phyloP scores from a whole-genome alignment of 768 basidiomycete genomes.

The Termitomyces sp. region DNA sequence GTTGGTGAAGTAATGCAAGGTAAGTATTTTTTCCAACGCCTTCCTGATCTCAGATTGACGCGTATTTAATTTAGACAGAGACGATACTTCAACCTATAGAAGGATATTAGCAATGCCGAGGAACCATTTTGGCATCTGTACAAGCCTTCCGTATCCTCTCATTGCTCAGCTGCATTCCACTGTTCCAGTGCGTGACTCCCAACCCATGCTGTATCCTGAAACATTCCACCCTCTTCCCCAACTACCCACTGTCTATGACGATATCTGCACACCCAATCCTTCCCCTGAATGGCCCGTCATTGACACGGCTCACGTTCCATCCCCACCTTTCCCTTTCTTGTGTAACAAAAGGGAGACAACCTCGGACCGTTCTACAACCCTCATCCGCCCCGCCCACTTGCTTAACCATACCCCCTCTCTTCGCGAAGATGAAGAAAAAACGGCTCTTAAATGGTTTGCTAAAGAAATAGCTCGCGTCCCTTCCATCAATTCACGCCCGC shows the following conservation, averaged over 20 bases:
- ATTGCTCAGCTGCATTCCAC: background rate
- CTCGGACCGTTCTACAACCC: background rate
- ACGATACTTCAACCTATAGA: background rate
- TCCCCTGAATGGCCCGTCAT: background rate
- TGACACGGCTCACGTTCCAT: background rate
- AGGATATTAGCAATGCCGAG: background rate
- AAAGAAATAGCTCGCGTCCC: background rate
- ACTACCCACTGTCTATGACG: background rate
- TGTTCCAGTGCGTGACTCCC: background rate
- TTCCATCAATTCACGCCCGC: background rate
- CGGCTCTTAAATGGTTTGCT: background rate
- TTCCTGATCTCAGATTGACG: background rate
- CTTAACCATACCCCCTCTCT: background rate
- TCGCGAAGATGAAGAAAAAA: background rate
- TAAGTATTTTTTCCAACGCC: background rate
- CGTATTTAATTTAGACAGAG: background rate
- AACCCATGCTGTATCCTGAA: background rate
- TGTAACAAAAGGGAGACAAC: background rate
- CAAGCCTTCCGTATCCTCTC: background rate
- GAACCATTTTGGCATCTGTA: background rate
- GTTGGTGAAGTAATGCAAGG: background rate
- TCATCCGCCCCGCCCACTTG: background rate
- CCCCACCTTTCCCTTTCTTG: background rate
- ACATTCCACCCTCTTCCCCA: background rate
- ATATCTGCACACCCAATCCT: background rate